Evolutionary conservation across 257 asterid genomes (phyloP).

Genomic region (Solanum lignicaule): DNA sequence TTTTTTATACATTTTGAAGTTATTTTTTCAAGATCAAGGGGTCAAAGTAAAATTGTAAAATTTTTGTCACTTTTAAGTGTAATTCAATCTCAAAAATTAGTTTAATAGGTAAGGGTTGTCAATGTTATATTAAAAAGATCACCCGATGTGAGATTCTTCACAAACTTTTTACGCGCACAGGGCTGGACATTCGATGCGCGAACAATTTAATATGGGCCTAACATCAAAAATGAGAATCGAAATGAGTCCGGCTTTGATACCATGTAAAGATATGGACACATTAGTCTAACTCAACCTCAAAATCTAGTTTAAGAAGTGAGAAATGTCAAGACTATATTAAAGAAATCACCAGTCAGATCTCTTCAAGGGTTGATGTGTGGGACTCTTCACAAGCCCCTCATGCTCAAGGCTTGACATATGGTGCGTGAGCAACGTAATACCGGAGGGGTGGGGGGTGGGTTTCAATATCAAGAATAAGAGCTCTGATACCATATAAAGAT

Average conservation of each 20-base stretch:
- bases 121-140: not conserved
- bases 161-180: too few relatives aligned
- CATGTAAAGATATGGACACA: not conserved
- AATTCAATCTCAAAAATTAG: not conserved
- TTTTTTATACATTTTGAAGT: not conserved
- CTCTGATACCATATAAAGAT: not conserved
- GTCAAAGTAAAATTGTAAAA: not conserved
- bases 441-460: not conserved
- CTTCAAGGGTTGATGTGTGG: not conserved
- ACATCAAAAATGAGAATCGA: accelerated
- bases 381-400: not conserved
- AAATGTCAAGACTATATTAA: not conserved
- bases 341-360: not conserved
- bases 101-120: not conserved
- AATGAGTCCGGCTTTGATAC: too few relatives aligned
- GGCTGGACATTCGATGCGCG: not conserved
- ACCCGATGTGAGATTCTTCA: not conserved
- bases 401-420: not conserved
- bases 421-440: not conserved
- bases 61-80: not conserved
- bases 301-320: not conserved
- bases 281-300: not conserved
- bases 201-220: not conserved
- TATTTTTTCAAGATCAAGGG: not conserved
- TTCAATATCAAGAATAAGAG: not conserved